Evolutionary conservation across 1,284 basidiomycete genomes (phyloP), one percentile per base, ranked within the genome.

Genomic region (Cutaneotrichosporon dermatis): DNA sequence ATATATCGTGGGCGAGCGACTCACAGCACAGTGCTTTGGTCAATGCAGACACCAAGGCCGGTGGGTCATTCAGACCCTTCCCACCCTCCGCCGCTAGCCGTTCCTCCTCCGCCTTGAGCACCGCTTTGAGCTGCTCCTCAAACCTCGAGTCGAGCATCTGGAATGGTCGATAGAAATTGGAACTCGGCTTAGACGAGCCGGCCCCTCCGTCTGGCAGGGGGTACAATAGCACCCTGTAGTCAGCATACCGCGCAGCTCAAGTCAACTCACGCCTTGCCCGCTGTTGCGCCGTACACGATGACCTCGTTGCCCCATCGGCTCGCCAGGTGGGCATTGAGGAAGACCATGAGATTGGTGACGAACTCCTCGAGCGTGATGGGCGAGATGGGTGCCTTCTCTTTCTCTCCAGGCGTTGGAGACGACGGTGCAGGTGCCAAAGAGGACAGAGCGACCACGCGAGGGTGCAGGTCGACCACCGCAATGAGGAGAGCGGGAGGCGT

Each of bases 261-360:
- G n/a, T 2, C 7, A 33, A 70, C 68, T 57, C 57, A 79, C 83
- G 65, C 62, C 86, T 86, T 89, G 72, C 88, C 88, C 5, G 86
- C 86, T 3, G 88, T 83, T 6, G 92, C 92, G 6, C 87, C 94
- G 73, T 93, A 96, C 48, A 98, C 88, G 4, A 92, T 89, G 13
- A 98, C 81, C 6, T 89, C 86, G 74, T 98, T 99, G 69, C 94
- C 92, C 79, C 94, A 89, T 64, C 88, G 86, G 67, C 87, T 84
- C 0, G 93, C 92, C 60, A 95, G 84, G 78, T 98, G 93, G 1
- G 92, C 86, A 70, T 99, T 98, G 67, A 95, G 80, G 69, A 97
- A 96, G 25, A 91, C 88, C 60, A 96, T 84, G 11, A 96, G 81
- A 66, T 91, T 88, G 0, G 87, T 84, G 54, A 92, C 80, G 76